phyloP scores from a whole-genome alignment of 306 rosid genomes.

The Spatholobus suberectus region DNA sequence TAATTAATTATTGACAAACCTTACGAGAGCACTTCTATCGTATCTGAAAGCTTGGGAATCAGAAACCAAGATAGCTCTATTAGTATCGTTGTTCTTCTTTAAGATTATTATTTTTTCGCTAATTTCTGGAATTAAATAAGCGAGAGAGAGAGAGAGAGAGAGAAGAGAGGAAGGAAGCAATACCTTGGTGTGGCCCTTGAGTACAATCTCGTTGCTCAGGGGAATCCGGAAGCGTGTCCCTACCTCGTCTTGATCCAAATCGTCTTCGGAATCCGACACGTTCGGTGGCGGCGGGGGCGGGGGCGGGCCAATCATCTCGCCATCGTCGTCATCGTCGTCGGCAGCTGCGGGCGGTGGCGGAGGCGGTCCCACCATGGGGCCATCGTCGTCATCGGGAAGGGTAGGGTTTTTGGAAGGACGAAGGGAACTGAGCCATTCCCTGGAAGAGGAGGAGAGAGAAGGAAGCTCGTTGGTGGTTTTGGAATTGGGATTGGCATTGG shows the following conservation, averaged over 20 bases:
- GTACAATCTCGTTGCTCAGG: conserved; percentile 88
- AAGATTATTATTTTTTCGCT: no score
- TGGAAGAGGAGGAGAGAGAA: conserved; percentile 78
- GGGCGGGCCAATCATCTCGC: conserved; percentile 71
- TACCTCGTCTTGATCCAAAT: conserved; percentile 40
- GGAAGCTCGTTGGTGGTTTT: conserved; percentile 48
- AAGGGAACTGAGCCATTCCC: conserved; percentile 68
- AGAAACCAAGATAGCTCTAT: neutral
- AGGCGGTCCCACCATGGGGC: conserved; percentile 65
- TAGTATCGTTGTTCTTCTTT: neutral
- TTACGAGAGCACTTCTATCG: neutral
- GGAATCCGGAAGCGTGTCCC: conserved; percentile 75
- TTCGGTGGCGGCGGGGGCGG: conserved; percentile 65
- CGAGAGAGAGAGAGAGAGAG: neutral
- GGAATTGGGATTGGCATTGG: conserved; percentile 44
- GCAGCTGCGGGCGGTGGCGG: conserved; percentile 47
- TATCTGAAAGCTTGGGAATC: neutral
- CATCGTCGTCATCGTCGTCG: conserved; percentile 35
- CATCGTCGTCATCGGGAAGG: conserved; percentile 16
- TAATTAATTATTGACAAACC: neutral
- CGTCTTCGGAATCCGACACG: conserved; percentile 54
- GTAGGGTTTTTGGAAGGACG: conserved; percentile 61
- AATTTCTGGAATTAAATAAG: neutral
- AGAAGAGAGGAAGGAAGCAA: neutral
- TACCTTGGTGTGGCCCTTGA: conserved; percentile 94